Base-by-base conservation (phyloP, 2,329 filamentous ascomycete genomes). In the Parastagonospora avenae region DNA sequence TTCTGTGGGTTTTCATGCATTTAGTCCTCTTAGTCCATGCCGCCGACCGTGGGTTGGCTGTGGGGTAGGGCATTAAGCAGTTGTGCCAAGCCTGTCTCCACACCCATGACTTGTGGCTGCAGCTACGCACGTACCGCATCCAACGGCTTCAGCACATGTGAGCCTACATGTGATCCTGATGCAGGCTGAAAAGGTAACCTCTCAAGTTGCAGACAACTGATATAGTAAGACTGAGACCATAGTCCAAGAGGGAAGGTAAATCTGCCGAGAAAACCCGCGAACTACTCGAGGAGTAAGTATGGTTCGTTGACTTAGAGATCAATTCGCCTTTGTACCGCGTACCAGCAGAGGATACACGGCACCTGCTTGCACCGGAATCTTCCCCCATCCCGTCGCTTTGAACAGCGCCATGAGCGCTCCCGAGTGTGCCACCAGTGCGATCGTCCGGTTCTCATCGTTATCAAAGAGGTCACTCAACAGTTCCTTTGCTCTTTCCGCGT, bases 371-470 rank as follows among this genome's bases (percentile, higher is more conserved):
- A 62, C 41, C 19, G 56, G 50, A 9, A 63, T 14, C 43, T 55
- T 54, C 32, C 36, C 51, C 51, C 55, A 57, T 44, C 80, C 79
- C 2, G 87, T 70, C 0, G 82, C 82, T 31, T 72, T 64, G 58
- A 85, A 62, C 11, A 84, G 70, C 48, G 78, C 79, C 35, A 75
- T 78, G 43, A 84, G 83, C 0, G 79, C 77, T 1, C 81, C 82
- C 1, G 80, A 82, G 67, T 85, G 83, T 30, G 77, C 78, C 7
- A 82, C 84, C 45, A 85, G 60, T 4, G 76, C 79, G 6, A 85
- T 54, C 39, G 77, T 76, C 0, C 67, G 70, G 50, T 67, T 76
- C 4, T 62, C 59, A 47, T 82, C 77, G 15, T 70, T 56, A 0
- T 60, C 62, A 45, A 83, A 83, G 11, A 85, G 67, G 49, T 82